Evolutionary conservation across 2,329 filamentous ascomycete genomes (phyloP), one percentile per base, ranked within the genome.

Genomic region (Phoma sp.): DNA sequence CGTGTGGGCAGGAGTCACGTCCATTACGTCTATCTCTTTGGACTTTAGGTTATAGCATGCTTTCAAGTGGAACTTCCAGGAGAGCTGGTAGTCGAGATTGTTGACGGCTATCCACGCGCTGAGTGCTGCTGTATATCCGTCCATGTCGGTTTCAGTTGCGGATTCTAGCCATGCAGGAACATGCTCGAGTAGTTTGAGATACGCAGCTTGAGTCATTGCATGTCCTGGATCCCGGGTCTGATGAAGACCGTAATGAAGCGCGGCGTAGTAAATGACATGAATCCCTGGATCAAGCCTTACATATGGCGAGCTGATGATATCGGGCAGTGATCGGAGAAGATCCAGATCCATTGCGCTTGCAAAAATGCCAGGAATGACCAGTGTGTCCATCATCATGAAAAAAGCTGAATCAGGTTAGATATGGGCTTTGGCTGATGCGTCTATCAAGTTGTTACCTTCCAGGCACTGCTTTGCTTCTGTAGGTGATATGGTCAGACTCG

Each of bases 61-160:
- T 41, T 69, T 69, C 52, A 60, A 58, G 43, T 71, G 68, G 22
- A 71, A 68, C 22, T 65, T 66, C 65, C 67, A 71, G 2, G 64
- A 60, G 6, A 70, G 51, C 32, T 68, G 66, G 36, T 68, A 69
- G 23, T 71, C 66, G 10, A 68, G 64, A 36, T 66, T 64, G 30
- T 52, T 64, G 30, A 67, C 60, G 2, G 62, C 59, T 13, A 66
- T 65, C 67, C 66, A 70, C 4, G 57, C 42, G 3, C 55, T 64
- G 14, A 70, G 42, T 1, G 61, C 54, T 29, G 68, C 67, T 24
- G 60, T 64, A 27, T 59, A 51, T 2, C 56, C 60, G 43, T 71
- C 66, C 46, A 70, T 41, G 4, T 53, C 50, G 2, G 58, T 62
- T 0, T 55, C 55, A 4, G 27, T 60, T 2, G 58, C 18, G 4